These are phyloP conservation scores for Wickerhamomyces chaumierensis DNA, from an alignment of 805 yeast species.

Conservation along the genomic window DNA sequence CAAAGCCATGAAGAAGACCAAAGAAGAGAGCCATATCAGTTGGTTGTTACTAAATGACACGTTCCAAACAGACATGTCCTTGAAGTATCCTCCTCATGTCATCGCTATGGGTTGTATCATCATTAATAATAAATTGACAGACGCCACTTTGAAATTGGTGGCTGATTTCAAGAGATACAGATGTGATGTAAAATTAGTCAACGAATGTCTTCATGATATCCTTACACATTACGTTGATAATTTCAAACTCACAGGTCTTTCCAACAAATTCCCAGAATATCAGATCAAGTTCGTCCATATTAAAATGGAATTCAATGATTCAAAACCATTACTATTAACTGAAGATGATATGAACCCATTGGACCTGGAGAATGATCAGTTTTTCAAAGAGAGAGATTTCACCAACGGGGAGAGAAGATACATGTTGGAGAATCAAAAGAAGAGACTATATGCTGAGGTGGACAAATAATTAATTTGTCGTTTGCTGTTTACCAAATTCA, in stretches of 20 bases:
- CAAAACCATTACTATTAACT: constrained; percentile 15
- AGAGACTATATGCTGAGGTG: constrained; percentile 31
- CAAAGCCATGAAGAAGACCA: constrained; percentile 34
- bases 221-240: constrained; percentile 52
- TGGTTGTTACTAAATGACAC: constrained; percentile 76
- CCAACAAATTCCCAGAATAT: constrained; percentile 24
- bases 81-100: constrained; percentile 66
- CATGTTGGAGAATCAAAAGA: constrained; percentile 37
- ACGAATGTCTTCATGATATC: constrained; percentile 43
- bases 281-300: constrained; percentile 26
- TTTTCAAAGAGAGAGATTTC: constrained; percentile 24
- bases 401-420: constrained; percentile 38
- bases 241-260: constrained; percentile 38
- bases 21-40: constrained; percentile 39
- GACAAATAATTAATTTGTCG: not conserved
- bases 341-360: constrained; percentile 18
- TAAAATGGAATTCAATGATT: constrained; percentile 34
- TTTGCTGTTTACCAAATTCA: no score
- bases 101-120: constrained; percentile 60
- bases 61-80: constrained; percentile 53
- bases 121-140: constrained; percentile 41
- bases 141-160: constrained; percentile 14
- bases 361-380: constrained; percentile 32
- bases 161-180: constrained; percentile 6
- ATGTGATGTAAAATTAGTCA: constrained; percentile 18